Evolutionary conservation across 106 monocot species (phyloP), one percentile per base, ranked within the genome.

Genomic region (Gastrodia elata): DNA sequence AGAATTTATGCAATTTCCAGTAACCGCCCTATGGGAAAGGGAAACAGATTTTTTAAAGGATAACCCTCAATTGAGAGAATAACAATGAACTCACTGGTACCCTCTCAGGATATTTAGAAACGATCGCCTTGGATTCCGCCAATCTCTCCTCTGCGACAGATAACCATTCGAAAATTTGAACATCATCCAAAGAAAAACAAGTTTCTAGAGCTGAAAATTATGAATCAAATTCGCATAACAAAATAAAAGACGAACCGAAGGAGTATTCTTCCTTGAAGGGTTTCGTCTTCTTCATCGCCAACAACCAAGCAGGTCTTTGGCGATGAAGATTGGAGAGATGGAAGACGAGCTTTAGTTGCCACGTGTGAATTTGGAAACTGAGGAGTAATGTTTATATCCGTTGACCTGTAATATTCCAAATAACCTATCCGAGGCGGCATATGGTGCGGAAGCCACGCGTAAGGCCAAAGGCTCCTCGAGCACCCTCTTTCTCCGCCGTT

Each of bases 191-290:
- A n/a, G 32, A 58, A 58, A 59, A 32, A 30, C 24, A 1, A n/a
- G n/a, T n/a, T 38, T 35, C 42, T 35, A 35, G n/a, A 20, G 22
- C 16, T 26, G 24, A 0, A 38, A 39, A 64, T 1, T 5, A n/a
- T n/a, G 6, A 57, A 40, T 40, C 28, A 38, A 46, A 40, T 57
- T 8, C 6, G 32, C 55, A 30, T 6, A 55, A 34, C 3, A 70
- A 39, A 33, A 18, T 33, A 48, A 35, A 61, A 9, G 25, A 83
- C 89, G 56, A 58, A 90, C 89, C 86, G 39, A 90, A 75, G 57
- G 89, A 71, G 86, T 79, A 86, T 80, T 90, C 84, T 8, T 90
- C 82, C 77, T 86, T 90, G 84, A 90, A 90, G 36, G 79, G 26
- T 74, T 34, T 83, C 68, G 39, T 83, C 73, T 79, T 72, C 79